phyloP scores from a whole-genome alignment of 2,329 filamentous ascomycete genomes.

The Fusarium nygamai region DNA sequence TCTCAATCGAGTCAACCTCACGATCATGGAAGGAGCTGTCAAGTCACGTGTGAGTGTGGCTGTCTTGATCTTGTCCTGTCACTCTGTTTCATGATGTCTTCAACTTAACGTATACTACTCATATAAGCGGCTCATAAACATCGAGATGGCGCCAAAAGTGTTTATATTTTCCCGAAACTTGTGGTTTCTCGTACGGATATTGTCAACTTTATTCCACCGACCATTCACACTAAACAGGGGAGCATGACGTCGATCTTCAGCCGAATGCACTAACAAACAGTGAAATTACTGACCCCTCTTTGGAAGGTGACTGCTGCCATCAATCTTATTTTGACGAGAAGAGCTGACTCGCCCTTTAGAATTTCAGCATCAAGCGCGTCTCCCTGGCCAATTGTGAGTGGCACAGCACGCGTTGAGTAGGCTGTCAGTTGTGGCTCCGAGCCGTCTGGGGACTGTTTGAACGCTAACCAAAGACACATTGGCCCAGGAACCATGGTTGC shows the following conservation, averaged over 20 bases:
- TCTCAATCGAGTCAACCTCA: background rate
- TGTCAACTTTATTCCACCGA: background rate
- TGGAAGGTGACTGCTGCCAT: conserved; percentile 20
- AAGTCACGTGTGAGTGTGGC: background rate
- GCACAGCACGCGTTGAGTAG: conserved; percentile 12
- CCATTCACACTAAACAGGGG: conserved; percentile 9
- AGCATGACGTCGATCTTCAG: conserved; percentile 26
- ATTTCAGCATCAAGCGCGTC: conserved; percentile 3
- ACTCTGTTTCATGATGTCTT: background rate
- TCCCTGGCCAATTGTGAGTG: conserved; percentile 19
- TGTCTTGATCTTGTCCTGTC: background rate
- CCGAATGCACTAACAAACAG: background rate
- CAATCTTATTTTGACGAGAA: conserved; percentile 24
- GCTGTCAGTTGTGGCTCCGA: conserved; percentile 40
- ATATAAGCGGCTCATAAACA: background rate
- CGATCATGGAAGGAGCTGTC: background rate
- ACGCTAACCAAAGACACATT: conserved; percentile 38
- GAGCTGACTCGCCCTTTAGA: conserved; percentile 22
- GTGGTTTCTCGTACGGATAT: background rate
- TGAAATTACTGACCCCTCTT: conserved; percentile 25
- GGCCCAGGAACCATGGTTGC: conserved; percentile 36
- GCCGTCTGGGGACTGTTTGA: conserved; percentile 4
- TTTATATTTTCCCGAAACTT: background rate
- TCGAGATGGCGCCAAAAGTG: background rate
- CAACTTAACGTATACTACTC: background rate